phyloP scores from a whole-genome alignment of 805 yeast species.

The Candida boidinii region DNA sequence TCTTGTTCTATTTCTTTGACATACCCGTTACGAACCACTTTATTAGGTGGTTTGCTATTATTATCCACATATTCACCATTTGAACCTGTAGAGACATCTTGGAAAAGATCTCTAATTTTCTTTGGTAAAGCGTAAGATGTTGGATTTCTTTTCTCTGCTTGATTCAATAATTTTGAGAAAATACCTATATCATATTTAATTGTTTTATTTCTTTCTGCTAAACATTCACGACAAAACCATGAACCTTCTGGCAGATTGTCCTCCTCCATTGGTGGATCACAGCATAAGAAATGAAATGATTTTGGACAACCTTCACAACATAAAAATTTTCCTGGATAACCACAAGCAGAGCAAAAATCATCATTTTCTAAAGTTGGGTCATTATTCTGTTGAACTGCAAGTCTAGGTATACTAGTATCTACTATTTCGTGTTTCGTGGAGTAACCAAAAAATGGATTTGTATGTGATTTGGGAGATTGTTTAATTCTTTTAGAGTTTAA shows the following conservation, averaged over 20 bases:
- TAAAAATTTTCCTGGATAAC: conserved; percentile 78
- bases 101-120: conserved; percentile 59
- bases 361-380: conserved; percentile 43
- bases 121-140: conserved; percentile 60
- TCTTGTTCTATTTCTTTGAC: conserved; percentile 46
- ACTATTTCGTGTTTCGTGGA: neutral
- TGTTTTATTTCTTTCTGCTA: conserved; percentile 25
- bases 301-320: conserved; percentile 93
- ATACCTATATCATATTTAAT: conserved; percentile 31
- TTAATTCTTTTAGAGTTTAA: conserved; percentile 13
- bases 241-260: conserved; percentile 71
- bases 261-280: conserved; percentile 83
- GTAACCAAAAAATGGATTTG: conserved; percentile 6
- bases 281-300: conserved; percentile 86
- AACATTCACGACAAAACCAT: conserved; percentile 84
- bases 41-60: conserved; percentile 45
- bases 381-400: conserved; percentile 1
- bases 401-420: neutral
- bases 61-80: conserved; percentile 68
- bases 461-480: conserved; percentile 13
- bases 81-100: conserved; percentile 58
- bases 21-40: too few relatives aligned
- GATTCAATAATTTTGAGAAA: conserved; percentile 49
- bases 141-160: conserved; percentile 55
- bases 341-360: conserved; percentile 88